phyloP scores from a whole-genome alignment of 495 filamentous ascomycete genomes.

The Saxispiralis lemnorum region DNA sequence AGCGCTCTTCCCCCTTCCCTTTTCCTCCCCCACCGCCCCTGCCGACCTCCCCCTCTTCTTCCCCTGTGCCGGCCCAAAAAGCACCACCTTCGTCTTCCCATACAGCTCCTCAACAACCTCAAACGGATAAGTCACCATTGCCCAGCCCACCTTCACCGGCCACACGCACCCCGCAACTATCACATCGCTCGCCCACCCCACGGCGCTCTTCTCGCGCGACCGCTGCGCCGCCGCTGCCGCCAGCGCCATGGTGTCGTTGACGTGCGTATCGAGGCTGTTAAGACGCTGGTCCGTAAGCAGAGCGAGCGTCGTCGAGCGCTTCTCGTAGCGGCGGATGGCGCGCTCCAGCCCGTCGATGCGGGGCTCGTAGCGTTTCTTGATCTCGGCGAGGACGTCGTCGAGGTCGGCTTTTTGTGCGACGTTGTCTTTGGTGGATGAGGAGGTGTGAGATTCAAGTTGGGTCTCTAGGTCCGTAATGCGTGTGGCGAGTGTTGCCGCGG shows the following conservation, averaged over 20 bases:
- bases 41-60: background rate
- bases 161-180: constrained; percentile 6
- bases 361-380: constrained; percentile 49
- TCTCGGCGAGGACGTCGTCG: constrained; percentile 38
- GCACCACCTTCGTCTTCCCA: constrained; percentile 1
- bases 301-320: constrained; percentile 53
- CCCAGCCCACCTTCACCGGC: constrained; percentile 15
- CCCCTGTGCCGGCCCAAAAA: constrained; percentile 4
- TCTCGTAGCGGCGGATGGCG: constrained; percentile 87
- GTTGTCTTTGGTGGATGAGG: constrained; percentile 10
- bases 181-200: constrained; percentile 6
- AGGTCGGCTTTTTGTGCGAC: constrained; percentile 21
- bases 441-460: constrained; percentile 28
- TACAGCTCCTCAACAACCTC: constrained; percentile 9
- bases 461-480: constrained; percentile 59
- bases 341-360: constrained; percentile 81
- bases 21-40: constrained; percentile 2
- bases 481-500: constrained; percentile 38
- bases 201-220: constrained; percentile 26
- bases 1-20: background rate
- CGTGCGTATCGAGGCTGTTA: constrained; percentile 44
- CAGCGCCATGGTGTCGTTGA: constrained; percentile 62
- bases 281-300: constrained; percentile 62
- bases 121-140: constrained; percentile 11
- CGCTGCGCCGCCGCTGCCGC: constrained; percentile 47